Percentiles rank a stretch among this genome's conserved stretches.
Conservation (phyloP, 305 asterid species). For the Solanum hybrid region DNA sequence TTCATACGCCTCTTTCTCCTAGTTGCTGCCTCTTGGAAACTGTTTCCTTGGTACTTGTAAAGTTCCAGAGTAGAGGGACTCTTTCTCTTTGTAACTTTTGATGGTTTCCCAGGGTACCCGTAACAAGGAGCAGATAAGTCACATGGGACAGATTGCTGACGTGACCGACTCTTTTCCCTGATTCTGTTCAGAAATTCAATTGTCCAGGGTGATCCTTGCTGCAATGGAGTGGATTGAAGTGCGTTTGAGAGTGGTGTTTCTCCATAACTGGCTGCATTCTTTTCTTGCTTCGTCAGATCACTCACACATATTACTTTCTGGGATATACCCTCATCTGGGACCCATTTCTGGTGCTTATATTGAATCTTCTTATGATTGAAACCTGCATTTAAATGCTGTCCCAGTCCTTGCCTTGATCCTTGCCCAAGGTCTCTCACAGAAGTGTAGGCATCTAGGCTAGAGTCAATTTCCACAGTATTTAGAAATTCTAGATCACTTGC, state of each 20-base stretch:
- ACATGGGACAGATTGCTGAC: slow-evolving; percentile 46
- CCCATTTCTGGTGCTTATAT: slow-evolving; percentile 23
- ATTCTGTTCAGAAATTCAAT: slow-evolving; percentile 83
- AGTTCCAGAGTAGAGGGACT: slow-evolving; percentile 82
- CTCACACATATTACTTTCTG: slow-evolving; percentile 26
- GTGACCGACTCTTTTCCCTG: slow-evolving; percentile 76
- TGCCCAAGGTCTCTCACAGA: slow-evolving; percentile 26
- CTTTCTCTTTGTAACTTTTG: slow-evolving; percentile 53
- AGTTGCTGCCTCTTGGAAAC: slow-evolving; percentile 33
- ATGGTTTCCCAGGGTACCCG: slow-evolving; percentile 32
- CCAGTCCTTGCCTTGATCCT: slow-evolving; percentile 24
- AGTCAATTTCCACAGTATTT: slow-evolving; percentile 31
- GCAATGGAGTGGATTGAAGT: slow-evolving; percentile 47
- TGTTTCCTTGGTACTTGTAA: slow-evolving; percentile 62
- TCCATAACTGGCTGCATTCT: slow-evolving; percentile 25
- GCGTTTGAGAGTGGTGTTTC: slow-evolving; percentile 69
- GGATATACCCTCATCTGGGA: slow-evolving; percentile 22
- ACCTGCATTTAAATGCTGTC: slow-evolving; percentile 28
- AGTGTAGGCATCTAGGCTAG: slow-evolving; percentile 38
- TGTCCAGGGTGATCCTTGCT: slow-evolving; percentile 84
- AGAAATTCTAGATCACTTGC: slow-evolving; percentile 31
- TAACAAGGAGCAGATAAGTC: slow-evolving; percentile 46
- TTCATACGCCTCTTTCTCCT: slow-evolving; percentile 47
- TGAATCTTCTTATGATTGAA: slow-evolving; percentile 19
- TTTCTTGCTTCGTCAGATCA: slow-evolving; percentile 28